These are phyloP conservation scores for Allodekkera sacchari DNA, from an alignment of 805 yeast species.

Conservation along the genomic window DNA sequence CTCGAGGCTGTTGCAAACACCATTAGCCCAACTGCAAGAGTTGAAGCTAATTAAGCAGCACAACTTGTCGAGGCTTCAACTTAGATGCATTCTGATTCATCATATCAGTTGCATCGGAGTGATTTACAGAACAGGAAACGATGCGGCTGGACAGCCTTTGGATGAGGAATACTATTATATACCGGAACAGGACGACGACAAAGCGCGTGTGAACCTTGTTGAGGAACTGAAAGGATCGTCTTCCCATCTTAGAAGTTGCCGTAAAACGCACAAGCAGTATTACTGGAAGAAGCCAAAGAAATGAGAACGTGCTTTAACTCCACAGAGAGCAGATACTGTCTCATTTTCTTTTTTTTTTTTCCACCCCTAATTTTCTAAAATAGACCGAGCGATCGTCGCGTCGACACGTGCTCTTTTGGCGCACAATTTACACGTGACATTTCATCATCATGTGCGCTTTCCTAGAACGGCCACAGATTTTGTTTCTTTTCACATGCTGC, in stretches of 20 bases:
- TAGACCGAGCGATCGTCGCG: too few relatives aligned
- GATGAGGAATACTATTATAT: constrained; percentile 92
- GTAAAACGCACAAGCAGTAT: constrained; percentile 89
- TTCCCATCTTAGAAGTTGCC: constrained; percentile 66
- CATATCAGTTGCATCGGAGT: constrained; percentile 69
- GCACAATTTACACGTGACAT: too few relatives aligned
- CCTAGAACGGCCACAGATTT: too few relatives aligned
- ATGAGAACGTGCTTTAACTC: too few relatives aligned
- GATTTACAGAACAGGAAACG: constrained; percentile 83
- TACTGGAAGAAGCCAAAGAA: constrained; percentile 56
- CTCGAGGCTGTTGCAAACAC: constrained; percentile 81
- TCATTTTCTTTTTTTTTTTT: too few relatives aligned
- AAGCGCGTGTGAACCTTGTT: constrained; percentile 60
- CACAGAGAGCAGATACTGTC: too few relatives aligned
- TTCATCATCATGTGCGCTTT: too few relatives aligned
- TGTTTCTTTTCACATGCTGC: too few relatives aligned
- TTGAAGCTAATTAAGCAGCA: constrained; percentile 52
- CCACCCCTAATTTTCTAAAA: too few relatives aligned
- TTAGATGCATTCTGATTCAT: constrained; percentile 35
- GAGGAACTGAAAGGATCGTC: constrained; percentile 76
- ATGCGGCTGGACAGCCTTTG: constrained; percentile 90
- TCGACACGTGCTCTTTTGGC: too few relatives aligned
- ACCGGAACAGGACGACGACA: constrained; percentile 72
- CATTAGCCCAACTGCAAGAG: constrained; percentile 55
- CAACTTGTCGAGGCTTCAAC: constrained; percentile 33